A percentile compares a stretch with the other conserved stretches of the same genome.
Conservation (phyloP, 352 stramenopile genomes). For the Phytophthora aleatoria region DNA sequence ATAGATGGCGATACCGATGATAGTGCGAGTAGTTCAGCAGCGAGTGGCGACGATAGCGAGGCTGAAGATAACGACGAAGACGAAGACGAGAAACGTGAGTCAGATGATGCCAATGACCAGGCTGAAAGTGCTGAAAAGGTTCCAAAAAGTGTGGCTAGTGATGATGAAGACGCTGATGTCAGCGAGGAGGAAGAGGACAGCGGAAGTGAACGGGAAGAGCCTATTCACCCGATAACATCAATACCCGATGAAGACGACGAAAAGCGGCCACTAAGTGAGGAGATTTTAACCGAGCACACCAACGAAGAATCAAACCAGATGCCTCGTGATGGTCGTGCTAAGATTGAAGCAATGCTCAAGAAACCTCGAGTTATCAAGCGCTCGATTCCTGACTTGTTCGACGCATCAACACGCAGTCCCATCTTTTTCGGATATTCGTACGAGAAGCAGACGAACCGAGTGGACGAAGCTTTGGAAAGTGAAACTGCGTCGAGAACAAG, state of each 20-base stretch:
- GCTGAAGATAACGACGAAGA: constrained; percentile 26
- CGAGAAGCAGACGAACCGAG: constrained; percentile 44
- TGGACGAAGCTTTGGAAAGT: constrained; percentile 42
- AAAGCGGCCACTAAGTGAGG: constrained; percentile 23
- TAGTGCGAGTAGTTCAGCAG: constrained; percentile 69
- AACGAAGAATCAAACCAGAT: constrained; percentile 16
- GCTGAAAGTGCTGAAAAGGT: constrained; percentile 10
- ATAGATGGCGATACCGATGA: constrained; percentile 84
- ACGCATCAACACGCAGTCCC: constrained; percentile 51
- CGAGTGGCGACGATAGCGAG: constrained; percentile 51
- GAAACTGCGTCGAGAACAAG: constrained; percentile 34
- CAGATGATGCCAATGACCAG: background rate
- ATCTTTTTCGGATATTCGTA: constrained; percentile 78
- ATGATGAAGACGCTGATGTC: constrained; percentile 23
- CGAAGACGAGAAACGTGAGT: constrained; percentile 1
- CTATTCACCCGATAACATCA: constrained; percentile 14
- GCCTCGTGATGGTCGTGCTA: constrained; percentile 14
- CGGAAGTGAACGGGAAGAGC: constrained; percentile 17
- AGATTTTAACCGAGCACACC: constrained; percentile 38
- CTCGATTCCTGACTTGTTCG: constrained; percentile 43
- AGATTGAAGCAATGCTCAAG: constrained; percentile 46
- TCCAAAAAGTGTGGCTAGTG: constrained; percentile 15
- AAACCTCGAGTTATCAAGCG: constrained; percentile 58
- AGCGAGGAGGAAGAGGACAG: constrained; percentile 34
- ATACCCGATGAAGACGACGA: constrained; percentile 13